phyloP scores from a whole-genome alignment of 495 filamentous ascomycete species.

The Aspergillus saccharolyticus region DNA sequence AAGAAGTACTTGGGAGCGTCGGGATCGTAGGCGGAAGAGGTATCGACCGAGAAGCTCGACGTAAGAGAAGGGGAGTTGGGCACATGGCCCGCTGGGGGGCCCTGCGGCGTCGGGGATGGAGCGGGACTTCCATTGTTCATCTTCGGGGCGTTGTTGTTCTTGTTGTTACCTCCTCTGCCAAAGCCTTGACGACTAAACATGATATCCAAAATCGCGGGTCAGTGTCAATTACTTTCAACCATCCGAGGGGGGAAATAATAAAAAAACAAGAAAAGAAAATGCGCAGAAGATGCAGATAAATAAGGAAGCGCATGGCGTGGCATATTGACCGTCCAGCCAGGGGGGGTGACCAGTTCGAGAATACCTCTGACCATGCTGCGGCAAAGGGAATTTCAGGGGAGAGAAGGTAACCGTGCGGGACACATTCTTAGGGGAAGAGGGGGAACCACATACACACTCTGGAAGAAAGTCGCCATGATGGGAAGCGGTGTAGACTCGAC shows the following conservation, averaged over 20 bases:
- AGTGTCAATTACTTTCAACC: slow-evolving; percentile 43
- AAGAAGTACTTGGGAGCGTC: slow-evolving; percentile 65
- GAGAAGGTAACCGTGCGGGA: slow-evolving; percentile 10
- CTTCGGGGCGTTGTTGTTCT: slow-evolving; percentile 45
- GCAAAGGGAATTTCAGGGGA: slow-evolving; percentile 16
- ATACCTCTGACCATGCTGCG: slow-evolving; percentile 22
- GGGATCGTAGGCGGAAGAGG: slow-evolving; percentile 43
- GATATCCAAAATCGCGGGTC: slow-evolving; percentile 13
- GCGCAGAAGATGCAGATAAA: background rate
- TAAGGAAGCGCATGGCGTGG: background rate
- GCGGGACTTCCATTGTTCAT: slow-evolving; percentile 41
- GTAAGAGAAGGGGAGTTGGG: slow-evolving; percentile 55
- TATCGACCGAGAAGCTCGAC: slow-evolving; percentile 49
- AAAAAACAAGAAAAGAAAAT: slow-evolving; percentile 5
- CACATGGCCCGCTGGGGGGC: slow-evolving; percentile 41
- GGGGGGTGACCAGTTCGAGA: slow-evolving; percentile 9
- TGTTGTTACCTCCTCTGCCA: slow-evolving; percentile 49
- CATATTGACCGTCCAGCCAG: background rate
- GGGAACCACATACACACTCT: slow-evolving; percentile 64
- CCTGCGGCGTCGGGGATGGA: slow-evolving; percentile 46
- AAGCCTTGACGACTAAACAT: slow-evolving; percentile 46
- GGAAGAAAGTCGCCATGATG: slow-evolving; percentile 72
- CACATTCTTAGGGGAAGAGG: slow-evolving; percentile 1
- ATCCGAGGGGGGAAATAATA: slow-evolving; percentile 25
- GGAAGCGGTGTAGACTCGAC: background rate